These are phyloP conservation scores for Staphylotrichum longicolle DNA, from an alignment of 495 filamentous ascomycete species.

Conservation along the genomic window DNA sequence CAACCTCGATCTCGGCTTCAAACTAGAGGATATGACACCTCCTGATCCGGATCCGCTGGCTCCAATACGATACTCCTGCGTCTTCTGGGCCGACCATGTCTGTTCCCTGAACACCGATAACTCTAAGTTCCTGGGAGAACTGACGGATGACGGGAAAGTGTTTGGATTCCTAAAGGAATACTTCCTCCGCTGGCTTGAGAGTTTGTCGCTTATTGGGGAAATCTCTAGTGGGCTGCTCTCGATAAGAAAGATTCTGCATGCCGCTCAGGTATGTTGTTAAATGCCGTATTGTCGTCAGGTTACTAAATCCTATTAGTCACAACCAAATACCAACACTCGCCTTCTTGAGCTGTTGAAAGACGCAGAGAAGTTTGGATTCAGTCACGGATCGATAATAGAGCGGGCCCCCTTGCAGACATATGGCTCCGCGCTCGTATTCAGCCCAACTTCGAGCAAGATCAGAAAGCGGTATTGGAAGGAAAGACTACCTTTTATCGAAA, in stretches of 20 bases:
- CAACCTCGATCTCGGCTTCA: conserved; percentile 9
- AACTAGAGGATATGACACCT: conserved; percentile 19
- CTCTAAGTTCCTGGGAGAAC: not conserved
- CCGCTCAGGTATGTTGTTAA: no score
- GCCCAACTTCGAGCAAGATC: no score
- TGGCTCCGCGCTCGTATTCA: no score
- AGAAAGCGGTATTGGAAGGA: conserved; percentile 3
- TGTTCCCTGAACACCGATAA: not conserved
- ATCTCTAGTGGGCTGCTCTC: no score
- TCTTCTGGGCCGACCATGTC: conserved; percentile 37
- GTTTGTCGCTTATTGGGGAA: conserved; percentile 12
- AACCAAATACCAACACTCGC: no score
- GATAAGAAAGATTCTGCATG: no score
- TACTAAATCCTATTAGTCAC: no score
- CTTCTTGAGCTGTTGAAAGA: no score
- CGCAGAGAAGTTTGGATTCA: no score
- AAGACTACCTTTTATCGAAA: conserved; percentile 1
- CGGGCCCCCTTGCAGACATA: no score
- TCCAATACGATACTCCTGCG: conserved; percentile 35
- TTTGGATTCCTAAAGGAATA: conserved; percentile 23
- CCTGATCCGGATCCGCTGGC: conserved; percentile 32
- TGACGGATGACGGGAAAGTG: conserved; percentile 20
- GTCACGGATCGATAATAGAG: no score
- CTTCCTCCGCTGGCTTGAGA: conserved; percentile 36
- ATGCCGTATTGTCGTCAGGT: no score